phyloP scores from a whole-genome alignment of 805 yeast species.

The Zygotorulaspora danielsina region DNA sequence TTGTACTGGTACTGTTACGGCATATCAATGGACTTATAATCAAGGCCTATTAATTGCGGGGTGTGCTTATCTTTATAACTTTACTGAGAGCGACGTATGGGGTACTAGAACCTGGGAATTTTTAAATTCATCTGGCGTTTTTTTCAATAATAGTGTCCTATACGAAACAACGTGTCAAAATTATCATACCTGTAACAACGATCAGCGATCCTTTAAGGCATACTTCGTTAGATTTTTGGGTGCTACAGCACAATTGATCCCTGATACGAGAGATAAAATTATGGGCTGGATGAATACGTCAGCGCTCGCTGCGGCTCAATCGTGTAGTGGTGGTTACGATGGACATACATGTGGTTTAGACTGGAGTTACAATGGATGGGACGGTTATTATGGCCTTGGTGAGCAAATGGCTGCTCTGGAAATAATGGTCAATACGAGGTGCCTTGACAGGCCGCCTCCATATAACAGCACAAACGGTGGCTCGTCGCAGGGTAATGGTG shows the following conservation, averaged over 20 bases:
- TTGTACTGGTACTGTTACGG: constrained; percentile 53
- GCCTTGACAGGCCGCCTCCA: constrained; percentile 48
- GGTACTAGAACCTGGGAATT: constrained; percentile 51
- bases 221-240: constrained; percentile 73
- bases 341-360: constrained; percentile 84
- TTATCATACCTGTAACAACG: constrained; percentile 62
- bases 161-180: constrained; percentile 83
- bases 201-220: constrained; percentile 91
- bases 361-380: constrained; percentile 71
- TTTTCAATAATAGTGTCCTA: constrained; percentile 57
- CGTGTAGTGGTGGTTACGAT: constrained; percentile 85
- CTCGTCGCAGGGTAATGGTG: constrained; percentile 58
- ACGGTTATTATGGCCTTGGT: constrained; percentile 75
- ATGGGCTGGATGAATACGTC: constrained; percentile 41
- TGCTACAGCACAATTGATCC: constrained; percentile 65
- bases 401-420: constrained; percentile 89
- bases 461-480: constrained; percentile 64
- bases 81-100: constrained; percentile 68
- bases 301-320: constrained; percentile 68
- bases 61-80: constrained; percentile 72
- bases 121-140: constrained; percentile 50
- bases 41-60: constrained; percentile 78
- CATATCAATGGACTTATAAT: constrained; percentile 80
- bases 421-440: constrained; percentile 42
- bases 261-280: constrained; percentile 40